Base-by-base conservation (phyloP, 768 basidiomycete species). In the Auricularia auricula-judae region DNA sequence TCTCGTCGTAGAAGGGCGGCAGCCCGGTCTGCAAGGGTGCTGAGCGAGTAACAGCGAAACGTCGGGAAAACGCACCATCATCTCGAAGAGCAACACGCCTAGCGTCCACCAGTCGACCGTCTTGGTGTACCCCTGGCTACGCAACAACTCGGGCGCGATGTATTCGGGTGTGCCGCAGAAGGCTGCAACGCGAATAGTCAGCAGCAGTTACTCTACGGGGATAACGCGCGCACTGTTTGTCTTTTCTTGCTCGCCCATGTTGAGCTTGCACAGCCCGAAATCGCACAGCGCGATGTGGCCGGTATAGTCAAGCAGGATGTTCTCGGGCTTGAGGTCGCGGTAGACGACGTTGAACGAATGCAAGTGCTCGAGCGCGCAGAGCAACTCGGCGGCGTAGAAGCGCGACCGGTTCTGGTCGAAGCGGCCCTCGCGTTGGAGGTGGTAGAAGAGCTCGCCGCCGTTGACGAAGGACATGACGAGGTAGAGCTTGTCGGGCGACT, bases 61-160 rank as follows among this genome's bases (percentile, higher is more conserved):
- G 62, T 75, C 75, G 53, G 16, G 11, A 44, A 62, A 35, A 70
- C 78, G 29, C 63, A 87, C 89, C 90, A 92, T 91, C 90, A 98
- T 96, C 77, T 99, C 96, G 71, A 93, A 98, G 54, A 98, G 81
- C 63, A 99, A 81, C 21, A 98, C 95, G 42, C 96, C 97, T 3
- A 98, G 80, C 0, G 96, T 98, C 96, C 92, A 95, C 96, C 96
- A 99, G 71, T 99, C 96, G 16, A 99, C 97, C 0, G 96, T 97
- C 72, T 95, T 95, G 3, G 93, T 96, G 76, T 99, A 98, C 1
- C 97, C 96, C 71, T 93, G 90, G 67, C 91, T 97, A 73, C 95
- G 93, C 67, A 99, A 84, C 43, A 99, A 84, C 73, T 99, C 96
- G 0, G 96, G 96, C 7, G 95, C 94, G 70, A 98, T 98, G 76